Evolutionary conservation across 352 stramenopile genomes (phyloP), one percentile per base, ranked within the genome.

Genomic region (Phytophthora colocasiae): DNA sequence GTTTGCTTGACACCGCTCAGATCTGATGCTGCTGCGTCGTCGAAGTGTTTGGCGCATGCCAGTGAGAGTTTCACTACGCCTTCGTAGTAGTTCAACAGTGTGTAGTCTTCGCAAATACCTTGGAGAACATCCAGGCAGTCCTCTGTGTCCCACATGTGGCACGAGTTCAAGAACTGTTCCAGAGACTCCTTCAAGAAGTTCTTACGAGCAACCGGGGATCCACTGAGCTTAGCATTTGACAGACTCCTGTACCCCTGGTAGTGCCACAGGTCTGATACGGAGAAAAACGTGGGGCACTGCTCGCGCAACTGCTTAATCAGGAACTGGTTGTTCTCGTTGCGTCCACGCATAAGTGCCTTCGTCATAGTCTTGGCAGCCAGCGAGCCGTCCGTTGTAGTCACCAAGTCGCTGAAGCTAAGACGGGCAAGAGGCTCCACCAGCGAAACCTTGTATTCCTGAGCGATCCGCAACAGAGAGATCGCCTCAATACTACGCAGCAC

Each of bases 171-270:
- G 44, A 96, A 95, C 58, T 96, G 88, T 0, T 83, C 72, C 0
- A 96, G 75, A 4, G 88, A 93, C 41, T 93, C 82, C 31, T 86
- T 74, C 12, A 95, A 58, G 46, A 89, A 83, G 1, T 79, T 78
- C 26, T 83, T 78, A 14, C 85, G 85, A 6, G 82, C 84, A 49
- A 83, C 82, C 3, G 85, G 74, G 0, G 85, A 83, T 5, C 69
- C 70, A 41, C 85, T 90, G 15, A 96, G 65, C 56, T 93, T 92
- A 0, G 88, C 88, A 60, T 83, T 86, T 6, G 85, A 88, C n/a
- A 96, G 58, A 26, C 79, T 90, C 74, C 90, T 88, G 72, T 93
- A 95, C 8, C 88, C 88, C 48, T 96, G 88, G 64, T 93, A 95
- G 61, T 93, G 83, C 75, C 81, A 92, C 44, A 93, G 51, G 31